Percentiles rank a stretch among this genome's conserved stretches.
phyloP scores from a whole-genome alignment of 1,284 basidiomycete species.

The Sporisorium scitamineum region DNA sequence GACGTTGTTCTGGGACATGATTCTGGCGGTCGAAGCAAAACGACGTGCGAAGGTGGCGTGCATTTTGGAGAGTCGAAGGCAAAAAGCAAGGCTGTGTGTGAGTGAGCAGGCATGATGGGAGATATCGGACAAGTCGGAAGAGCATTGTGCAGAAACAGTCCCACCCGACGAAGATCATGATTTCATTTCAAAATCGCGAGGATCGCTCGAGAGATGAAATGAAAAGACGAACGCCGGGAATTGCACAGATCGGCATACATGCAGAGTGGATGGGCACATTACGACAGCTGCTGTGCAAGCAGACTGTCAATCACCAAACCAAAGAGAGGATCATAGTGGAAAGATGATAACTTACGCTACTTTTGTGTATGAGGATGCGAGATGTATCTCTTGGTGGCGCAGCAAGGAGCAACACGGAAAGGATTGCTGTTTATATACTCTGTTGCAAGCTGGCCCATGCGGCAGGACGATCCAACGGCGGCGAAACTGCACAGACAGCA shows the following conservation, averaged over 20 bases:
- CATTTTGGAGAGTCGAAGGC: conserved; percentile 18
- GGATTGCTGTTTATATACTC: conserved; percentile 18
- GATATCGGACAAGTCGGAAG: not conserved
- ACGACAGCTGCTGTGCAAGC: not conserved
- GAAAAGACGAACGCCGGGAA: not conserved
- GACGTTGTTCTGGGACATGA: conserved; percentile 72
- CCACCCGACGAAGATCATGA: not conserved
- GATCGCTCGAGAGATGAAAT: too few relatives aligned
- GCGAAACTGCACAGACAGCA: conserved; percentile 28
- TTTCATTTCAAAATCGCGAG: too few relatives aligned
- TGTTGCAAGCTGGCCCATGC: conserved; percentile 34
- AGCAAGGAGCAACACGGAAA: not conserved
- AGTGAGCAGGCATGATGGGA: conserved; percentile 43
- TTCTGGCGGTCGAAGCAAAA: conserved; percentile 60
- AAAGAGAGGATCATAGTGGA: not conserved
- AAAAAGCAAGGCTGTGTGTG: conserved; percentile 41
- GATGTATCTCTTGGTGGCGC: not conserved
- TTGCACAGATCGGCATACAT: not conserved
- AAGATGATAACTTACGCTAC: conserved; percentile 26
- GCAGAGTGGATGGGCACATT: not conserved
- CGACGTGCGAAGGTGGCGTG: conserved; percentile 59
- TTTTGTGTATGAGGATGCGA: conserved; percentile 2
- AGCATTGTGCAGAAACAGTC: too few relatives aligned
- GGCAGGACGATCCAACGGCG: conserved; percentile 21
- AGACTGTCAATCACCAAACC: not conserved